Percentiles rank a stretch among this genome's conserved stretches.
These are phyloP conservation scores for Nemania sp. DNA, from an alignment of 2,329 filamentous ascomycete genomes.

Conservation along the genomic window DNA sequence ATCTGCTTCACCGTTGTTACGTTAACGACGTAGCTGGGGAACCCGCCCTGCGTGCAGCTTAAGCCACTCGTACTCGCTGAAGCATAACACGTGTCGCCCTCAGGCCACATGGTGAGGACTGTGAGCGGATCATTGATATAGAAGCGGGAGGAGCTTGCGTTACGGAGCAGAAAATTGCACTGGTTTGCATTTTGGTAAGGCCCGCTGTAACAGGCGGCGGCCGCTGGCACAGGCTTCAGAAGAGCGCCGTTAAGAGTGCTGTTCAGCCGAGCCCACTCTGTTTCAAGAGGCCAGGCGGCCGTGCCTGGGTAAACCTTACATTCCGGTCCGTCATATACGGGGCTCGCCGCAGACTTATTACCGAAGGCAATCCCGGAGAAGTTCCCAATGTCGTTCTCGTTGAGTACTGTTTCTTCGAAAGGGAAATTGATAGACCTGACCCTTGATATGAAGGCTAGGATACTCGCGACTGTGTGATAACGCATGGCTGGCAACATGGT, in stretches of 20 bases:
- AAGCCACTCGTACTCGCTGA: slow-evolving; percentile 37
- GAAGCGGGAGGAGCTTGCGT: slow-evolving; percentile 49
- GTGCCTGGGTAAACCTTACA: slow-evolving; percentile 51
- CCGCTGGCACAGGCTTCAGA: slow-evolving; percentile 50
- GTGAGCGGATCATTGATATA: slow-evolving; percentile 52
- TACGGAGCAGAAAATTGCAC: slow-evolving; percentile 49
- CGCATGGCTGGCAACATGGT: slow-evolving; percentile 34
- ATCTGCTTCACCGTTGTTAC: slow-evolving; percentile 54
- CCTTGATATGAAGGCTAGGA: slow-evolving; percentile 28
- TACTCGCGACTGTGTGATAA: slow-evolving; percentile 3
- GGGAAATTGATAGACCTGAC: slow-evolving; percentile 41
- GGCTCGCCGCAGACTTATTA: slow-evolving; percentile 41
- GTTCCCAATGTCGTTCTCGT: slow-evolving; percentile 49
- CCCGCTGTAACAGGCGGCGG: slow-evolving; percentile 51
- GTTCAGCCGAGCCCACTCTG: slow-evolving; percentile 50
- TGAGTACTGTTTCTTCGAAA: slow-evolving; percentile 48
- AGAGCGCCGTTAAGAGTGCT: slow-evolving; percentile 49
- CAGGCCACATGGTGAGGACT: slow-evolving; percentile 51
- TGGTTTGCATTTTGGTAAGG: slow-evolving; percentile 44
- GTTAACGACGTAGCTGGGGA: slow-evolving; percentile 56
- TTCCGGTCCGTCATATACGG: slow-evolving; percentile 42
- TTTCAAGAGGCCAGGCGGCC: slow-evolving; percentile 48
- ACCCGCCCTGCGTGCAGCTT: slow-evolving; percentile 54
- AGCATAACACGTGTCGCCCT: slow-evolving; percentile 54
- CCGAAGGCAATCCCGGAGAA: slow-evolving; percentile 50